Base-by-base conservation (phyloP, 805 yeast genomes). In the Metschnikowia baotianmanensis region DNA sequence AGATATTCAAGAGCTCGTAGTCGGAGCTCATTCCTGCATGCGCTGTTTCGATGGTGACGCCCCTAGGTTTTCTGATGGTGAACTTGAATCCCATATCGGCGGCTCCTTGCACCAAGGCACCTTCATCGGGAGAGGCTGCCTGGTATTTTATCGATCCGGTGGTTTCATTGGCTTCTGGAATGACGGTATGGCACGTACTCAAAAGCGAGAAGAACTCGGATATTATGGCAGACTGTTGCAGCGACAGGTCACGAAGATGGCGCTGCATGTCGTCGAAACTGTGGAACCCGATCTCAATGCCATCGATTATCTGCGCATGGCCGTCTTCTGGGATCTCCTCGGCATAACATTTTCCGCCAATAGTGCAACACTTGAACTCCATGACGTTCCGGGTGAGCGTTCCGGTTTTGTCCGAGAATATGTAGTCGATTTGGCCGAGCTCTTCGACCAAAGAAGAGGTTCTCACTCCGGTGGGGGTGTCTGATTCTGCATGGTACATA, bases 121-220 rank as follows among this genome's bases (percentile, higher is more conserved):
- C 99, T 69, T 95, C 99, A 67, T 93, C 99, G 0, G 99, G 99
- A 0, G 98, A 90, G 0, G 99, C 96, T 1, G 99, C 99, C 65
- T 93, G 99, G 61, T 95, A 93, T 60, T 87, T 90, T 48, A 93
- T 82, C 2, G 72, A 52, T 0, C 85, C 86, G 3, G 61, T 57
- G 42, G 68, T 69, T 1, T 72, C 80, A 45, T 73, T 74, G 15
- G 76, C 69, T 61, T 93, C 99, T 0, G 99, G 99, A 47, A 93
- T 93, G 29, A 93, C 99, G 0, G 99, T 95, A 57, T 93, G 99
- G 61, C 99, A 93, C 0, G 96, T 81, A 28, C 98, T 87, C 44
- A 93, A 69, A 35, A 90, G 68, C 1, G 90, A 82, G 48, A 93
- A 74, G 51, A 95, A 90, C 54, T 84, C 87, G 55, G 84, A 80